Base-by-base conservation (phyloP, 768 basidiomycete genomes). In the Dioszegia hungarica region DNA sequence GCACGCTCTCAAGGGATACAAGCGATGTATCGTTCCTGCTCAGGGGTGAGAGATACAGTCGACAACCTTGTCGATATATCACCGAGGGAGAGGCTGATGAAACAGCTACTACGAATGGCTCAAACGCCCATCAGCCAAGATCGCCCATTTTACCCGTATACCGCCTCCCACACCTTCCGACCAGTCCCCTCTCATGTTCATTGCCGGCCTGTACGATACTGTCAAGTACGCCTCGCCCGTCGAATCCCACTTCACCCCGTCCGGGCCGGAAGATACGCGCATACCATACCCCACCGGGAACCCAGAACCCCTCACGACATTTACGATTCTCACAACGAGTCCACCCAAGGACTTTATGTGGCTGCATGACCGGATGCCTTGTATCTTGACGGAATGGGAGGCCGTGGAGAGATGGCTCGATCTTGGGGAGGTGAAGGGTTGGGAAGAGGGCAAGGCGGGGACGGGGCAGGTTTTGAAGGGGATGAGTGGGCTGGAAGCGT, bases 91-190 rank as follows among this genome's bases (percentile, higher is more conserved):
- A 12, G 25, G 33, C 51, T 50, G 38, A 31, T 46, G 15, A 41
- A 27, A 17, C 37, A 90, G 90, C 28, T 95, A 95, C 74, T 97
- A 90, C 72, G 94, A 99, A 76, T 97, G 94, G 94, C 80, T 89
- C 38, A 86, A 85, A 72, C 67, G 64, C 59, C 87, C 86, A 49
- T 87, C 85, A 68, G 80, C 83, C 38, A 88, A 87, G 63, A 68
- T 89, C 0, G 90, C 93, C 0, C 84, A 94, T 71, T 92, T 90
- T 65, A 85, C 83, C 34, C 88, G 85, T 67, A 68, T 72, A 3
- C 72, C 72, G 10, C 64, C 65, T 11, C 37, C 36, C 10, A 83
- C 81, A 19, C 5, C 39, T 19, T 43, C 52, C 20, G 27, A 46
- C 0, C 58, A 62, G 15, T 19, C 33, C 3, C 75, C 69, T 5